Evolutionary conservation across 2,329 filamentous ascomycete genomes (phyloP).

Genomic region (Rutstroemia sp.): DNA sequence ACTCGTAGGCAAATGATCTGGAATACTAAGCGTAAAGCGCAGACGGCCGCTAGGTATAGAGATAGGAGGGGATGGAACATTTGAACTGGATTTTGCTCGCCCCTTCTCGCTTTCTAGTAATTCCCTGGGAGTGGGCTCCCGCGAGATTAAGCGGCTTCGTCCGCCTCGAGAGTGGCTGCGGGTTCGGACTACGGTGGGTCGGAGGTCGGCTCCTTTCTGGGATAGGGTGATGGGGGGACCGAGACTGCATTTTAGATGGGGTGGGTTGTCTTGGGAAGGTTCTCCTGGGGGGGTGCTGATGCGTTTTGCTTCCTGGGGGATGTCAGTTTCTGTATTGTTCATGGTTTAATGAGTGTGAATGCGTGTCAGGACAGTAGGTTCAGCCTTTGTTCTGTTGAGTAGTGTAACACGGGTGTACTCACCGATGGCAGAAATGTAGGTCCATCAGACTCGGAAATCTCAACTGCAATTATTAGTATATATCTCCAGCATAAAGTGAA

Average conservation of each 20-base stretch:
- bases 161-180: not conserved
- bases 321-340: not conserved
- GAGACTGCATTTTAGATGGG: not conserved
- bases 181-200: not conserved
- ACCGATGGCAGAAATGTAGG: conserved; percentile 26
- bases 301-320: not conserved
- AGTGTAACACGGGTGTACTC: conserved; percentile 8
- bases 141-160: not conserved
- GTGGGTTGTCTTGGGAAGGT: not conserved
- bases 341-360: not conserved
- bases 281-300: not conserved
- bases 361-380: not conserved
- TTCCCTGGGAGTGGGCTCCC: not conserved
- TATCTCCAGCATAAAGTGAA: not conserved
- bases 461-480: conserved; percentile 14
- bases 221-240: not conserved
- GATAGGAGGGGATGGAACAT: not conserved
- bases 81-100: not conserved
- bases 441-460: conserved; percentile 19
- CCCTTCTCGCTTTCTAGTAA: not conserved
- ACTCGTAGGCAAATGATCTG: conserved; percentile 37
- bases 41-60: not conserved
- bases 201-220: not conserved
- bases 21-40: conserved; percentile 32
- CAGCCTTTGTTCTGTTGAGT: not conserved